Evolutionary conservation across 257 asterid genomes (phyloP).

Genomic region (Salvia splendens): DNA sequence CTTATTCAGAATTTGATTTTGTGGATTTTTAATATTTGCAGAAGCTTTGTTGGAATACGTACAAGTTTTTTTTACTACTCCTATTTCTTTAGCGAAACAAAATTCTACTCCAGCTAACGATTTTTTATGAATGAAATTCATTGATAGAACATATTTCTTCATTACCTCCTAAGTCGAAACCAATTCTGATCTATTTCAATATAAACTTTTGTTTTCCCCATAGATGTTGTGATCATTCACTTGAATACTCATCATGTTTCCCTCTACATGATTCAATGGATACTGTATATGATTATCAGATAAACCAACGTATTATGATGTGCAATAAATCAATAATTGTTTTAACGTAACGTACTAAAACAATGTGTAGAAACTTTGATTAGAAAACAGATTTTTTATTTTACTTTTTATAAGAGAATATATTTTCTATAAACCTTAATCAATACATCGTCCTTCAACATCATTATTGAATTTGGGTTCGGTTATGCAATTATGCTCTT

Average conservation of each 20-base stretch:
- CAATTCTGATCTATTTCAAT: too few relatives aligned
- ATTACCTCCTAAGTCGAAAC: neutral
- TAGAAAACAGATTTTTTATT: neutral
- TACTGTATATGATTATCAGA: neutral
- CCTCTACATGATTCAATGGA: neutral
- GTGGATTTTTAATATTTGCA: constrained; percentile 11
- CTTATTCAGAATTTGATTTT: constrained; percentile 10
- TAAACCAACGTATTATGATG: neutral
- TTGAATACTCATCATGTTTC: neutral
- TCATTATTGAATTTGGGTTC: constrained; percentile 11
- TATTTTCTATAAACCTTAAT: neutral
- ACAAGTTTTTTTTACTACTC: too few relatives aligned
- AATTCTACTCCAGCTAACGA: neutral
- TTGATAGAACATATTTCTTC: neutral
- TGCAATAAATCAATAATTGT: too few relatives aligned
- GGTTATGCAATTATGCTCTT: constrained; percentile 8
- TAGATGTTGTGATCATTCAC: neutral
- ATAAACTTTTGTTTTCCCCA: neutral
- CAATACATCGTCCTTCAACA: constrained; percentile 3
- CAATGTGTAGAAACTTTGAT: neutral
- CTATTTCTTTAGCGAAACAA: neutral
- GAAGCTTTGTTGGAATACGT: too few relatives aligned
- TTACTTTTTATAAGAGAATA: neutral
- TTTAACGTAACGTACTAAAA: neutral
- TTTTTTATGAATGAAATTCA: too few relatives aligned